Percentiles rank a stretch among this genome's conserved stretches.
Conservation (phyloP, 129 eudicot genomes). For the Ambrosia artemisiifolia region DNA sequence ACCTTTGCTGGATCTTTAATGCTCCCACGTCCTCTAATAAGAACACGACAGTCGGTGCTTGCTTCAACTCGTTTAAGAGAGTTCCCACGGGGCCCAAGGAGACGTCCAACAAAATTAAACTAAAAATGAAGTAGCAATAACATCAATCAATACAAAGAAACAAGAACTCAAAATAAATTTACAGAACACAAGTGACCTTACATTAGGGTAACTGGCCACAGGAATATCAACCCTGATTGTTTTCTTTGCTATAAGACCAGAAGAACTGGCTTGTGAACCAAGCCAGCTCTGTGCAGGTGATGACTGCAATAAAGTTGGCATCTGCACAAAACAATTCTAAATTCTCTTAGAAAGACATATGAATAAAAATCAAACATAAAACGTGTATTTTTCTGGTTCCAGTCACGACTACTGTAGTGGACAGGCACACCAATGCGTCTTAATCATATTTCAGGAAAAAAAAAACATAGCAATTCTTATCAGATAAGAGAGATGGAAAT, state of each 20-base stretch:
- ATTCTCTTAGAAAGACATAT: slow-evolving; percentile 15
- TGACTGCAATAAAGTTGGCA: slow-evolving; percentile 70
- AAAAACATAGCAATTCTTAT: slow-evolving; percentile 18
- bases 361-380: neutral
- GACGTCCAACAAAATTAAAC: slow-evolving; percentile 98
- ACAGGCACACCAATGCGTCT: slow-evolving; percentile 22
- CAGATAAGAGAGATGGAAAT: neutral
- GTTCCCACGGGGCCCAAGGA: slow-evolving; percentile 97
- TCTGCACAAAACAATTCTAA: slow-evolving; percentile 56
- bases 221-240: slow-evolving; percentile 95
- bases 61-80: slow-evolving; percentile 98
- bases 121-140: slow-evolving; percentile 30
- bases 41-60: slow-evolving; percentile 90
- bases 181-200: slow-evolving; percentile 23
- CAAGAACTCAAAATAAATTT: neutral
- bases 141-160: slow-evolving; percentile 4
- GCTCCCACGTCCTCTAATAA: slow-evolving; percentile 98
- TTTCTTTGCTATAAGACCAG: slow-evolving; percentile 84
- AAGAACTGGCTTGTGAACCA: slow-evolving; percentile 90
- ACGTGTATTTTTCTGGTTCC: slow-evolving; percentile 6
- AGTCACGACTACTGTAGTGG: slow-evolving; percentile 11
- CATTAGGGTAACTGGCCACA: slow-evolving; percentile 82
- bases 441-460: neutral
- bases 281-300: slow-evolving; percentile 91
- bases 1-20: slow-evolving; percentile 98